phyloP scores from a whole-genome alignment of 768 basidiomycete species.

The Collybiopsis confluens region DNA sequence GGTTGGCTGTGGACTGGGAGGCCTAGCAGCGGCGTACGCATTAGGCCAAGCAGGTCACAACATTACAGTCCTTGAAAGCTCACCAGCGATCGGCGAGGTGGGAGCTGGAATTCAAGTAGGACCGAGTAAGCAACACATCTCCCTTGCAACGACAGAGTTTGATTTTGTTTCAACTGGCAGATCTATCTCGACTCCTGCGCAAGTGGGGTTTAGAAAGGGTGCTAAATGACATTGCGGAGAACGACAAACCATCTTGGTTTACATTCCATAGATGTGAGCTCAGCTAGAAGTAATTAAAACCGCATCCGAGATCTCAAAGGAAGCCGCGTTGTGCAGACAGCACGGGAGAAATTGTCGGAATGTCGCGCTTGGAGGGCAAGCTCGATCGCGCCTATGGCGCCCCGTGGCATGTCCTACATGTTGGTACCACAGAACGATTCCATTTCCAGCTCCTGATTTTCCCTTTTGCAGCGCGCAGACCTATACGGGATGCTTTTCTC shows the following conservation, averaged over 20 bases:
- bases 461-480: slow-evolving; percentile 34
- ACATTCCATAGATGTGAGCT: slow-evolving; percentile 8
- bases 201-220: slow-evolving; percentile 3
- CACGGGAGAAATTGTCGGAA: slow-evolving; percentile 2
- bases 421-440: not conserved
- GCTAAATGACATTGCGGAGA: not conserved
- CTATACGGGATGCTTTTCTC: slow-evolving; percentile 28
- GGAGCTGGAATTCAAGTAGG: slow-evolving; percentile 38
- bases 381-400: slow-evolving; percentile 19
- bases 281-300: too few relatives aligned
- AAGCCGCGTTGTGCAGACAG: not conserved
- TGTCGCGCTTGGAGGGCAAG: slow-evolving; percentile 3
- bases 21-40: slow-evolving; percentile 35
- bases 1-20: slow-evolving; percentile 14
- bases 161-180: not conserved
- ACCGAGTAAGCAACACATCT: slow-evolving; percentile 8
- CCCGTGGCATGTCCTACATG: slow-evolving; percentile 38
- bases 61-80: slow-evolving; percentile 36
- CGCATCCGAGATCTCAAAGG: too few relatives aligned
- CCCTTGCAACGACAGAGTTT: not conserved
- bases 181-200: slow-evolving; percentile 2
- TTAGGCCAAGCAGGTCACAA: slow-evolving; percentile 36
- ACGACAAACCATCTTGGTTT: slow-evolving; percentile 4
- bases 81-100: slow-evolving; percentile 28
- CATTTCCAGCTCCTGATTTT: slow-evolving; percentile 16